Conservation (phyloP, 2,329 filamentous ascomycete species). For the Gaeumannomyces sp. region DNA sequence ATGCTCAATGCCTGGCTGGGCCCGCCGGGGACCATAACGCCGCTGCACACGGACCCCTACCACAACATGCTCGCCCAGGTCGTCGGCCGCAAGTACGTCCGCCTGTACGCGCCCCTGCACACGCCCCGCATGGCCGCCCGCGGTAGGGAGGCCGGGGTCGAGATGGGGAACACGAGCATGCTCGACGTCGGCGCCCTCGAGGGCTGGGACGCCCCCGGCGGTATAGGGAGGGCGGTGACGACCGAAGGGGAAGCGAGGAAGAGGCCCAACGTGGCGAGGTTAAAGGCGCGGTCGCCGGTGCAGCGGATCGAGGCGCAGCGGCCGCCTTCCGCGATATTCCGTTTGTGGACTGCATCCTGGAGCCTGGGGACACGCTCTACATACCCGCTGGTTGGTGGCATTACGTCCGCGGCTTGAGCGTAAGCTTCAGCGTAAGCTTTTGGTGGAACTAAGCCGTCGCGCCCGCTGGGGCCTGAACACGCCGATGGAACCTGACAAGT, state of each 20-base stretch:
- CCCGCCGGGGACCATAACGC: slow-evolving; percentile 79
- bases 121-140: slow-evolving; percentile 50
- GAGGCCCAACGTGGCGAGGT: slow-evolving; percentile 1
- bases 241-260: slow-evolving; percentile 14
- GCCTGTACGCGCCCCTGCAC: slow-evolving; percentile 69
- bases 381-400: slow-evolving; percentile 98
- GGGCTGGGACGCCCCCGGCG: slow-evolving; percentile 42
- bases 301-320: slow-evolving; percentile 19
- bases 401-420: slow-evolving; percentile 78
- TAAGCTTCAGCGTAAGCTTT: slow-evolving; percentile 92
- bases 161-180: slow-evolving; percentile 86
- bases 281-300: slow-evolving; percentile 4
- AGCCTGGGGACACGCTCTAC: slow-evolving; percentile 77
- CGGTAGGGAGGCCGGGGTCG: slow-evolving; percentile 61
- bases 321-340: slow-evolving; percentile 50
- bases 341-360: slow-evolving; percentile 72
- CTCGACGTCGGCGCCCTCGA: slow-evolving; percentile 70
- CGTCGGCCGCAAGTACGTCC: slow-evolving; percentile 85
- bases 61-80: slow-evolving; percentile 89
- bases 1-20: slow-evolving; percentile 91
- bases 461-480: no score
- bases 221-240: slow-evolving; percentile 4
- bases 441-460: slow-evolving; percentile 66
- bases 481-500: no score
- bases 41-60: slow-evolving; percentile 88